A percentile compares a stretch with the other conserved stretches of the same genome.
Conservation (phyloP, 352 stramenopile species). For the Phytopythium ostracodes region DNA sequence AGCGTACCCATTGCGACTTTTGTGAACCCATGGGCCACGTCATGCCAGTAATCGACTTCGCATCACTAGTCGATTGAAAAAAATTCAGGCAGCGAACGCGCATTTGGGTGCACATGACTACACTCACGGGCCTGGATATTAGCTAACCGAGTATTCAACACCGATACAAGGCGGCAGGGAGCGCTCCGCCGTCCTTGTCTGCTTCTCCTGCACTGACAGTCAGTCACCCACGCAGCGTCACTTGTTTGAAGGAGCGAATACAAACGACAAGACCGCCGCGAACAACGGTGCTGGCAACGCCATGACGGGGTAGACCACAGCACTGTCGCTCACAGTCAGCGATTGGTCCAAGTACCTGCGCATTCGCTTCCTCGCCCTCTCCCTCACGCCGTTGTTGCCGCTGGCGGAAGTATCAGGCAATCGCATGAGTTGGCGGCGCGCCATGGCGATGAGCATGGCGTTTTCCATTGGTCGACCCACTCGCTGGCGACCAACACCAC, state of each 20-base stretch:
- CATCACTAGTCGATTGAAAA: not conserved
- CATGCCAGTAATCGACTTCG: too few species aligned
- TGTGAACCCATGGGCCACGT: slow-evolving; percentile 1
- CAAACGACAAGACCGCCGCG: not conserved
- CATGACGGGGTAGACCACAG: not conserved
- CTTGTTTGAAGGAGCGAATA: not conserved
- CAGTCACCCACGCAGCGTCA: too few species aligned
- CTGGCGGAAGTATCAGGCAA: not conserved
- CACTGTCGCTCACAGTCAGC: not conserved
- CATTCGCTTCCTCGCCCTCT: too few species aligned
- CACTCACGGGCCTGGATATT: too few species aligned
- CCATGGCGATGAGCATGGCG: not conserved
- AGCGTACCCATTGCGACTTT: not conserved
- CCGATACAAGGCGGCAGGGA: not conserved
- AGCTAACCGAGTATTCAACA: too few species aligned
- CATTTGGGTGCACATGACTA: too few species aligned
- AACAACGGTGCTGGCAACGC: not conserved
- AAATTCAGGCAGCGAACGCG: too few species aligned
- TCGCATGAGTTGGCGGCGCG: not conserved
- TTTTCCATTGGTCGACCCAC: not conserved
- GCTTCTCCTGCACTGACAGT: too few species aligned
- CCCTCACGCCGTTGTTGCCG: not conserved
- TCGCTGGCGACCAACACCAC: not conserved
- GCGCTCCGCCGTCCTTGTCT: too few species aligned
- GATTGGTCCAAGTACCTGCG: too few species aligned